phyloP scores from a whole-genome alignment of 305 asterid genomes.

The Fraxinus sp. region DNA sequence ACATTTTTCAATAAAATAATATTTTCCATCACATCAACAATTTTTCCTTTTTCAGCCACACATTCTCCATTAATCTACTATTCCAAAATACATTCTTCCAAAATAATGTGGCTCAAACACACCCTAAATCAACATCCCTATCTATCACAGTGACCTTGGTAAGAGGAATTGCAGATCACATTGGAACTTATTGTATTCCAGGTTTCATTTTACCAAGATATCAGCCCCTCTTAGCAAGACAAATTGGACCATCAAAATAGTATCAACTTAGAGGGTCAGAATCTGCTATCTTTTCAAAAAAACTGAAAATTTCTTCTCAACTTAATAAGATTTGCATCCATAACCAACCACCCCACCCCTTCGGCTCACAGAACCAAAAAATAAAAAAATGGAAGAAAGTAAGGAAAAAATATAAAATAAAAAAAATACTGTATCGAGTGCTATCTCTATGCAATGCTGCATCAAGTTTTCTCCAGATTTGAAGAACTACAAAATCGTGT shows the following conservation, averaged over 20 bases:
- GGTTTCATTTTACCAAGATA: not conserved
- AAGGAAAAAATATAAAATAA: not conserved
- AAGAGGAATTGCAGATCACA: not conserved
- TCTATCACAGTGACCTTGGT: not conserved
- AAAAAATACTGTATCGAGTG: not conserved
- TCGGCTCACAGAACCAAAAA: not conserved
- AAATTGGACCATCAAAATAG: not conserved
- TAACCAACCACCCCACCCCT: not conserved
- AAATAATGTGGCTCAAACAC: no score
- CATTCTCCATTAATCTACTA: no score
- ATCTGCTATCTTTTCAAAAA: constrained; percentile 4
- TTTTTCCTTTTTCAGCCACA: no score
- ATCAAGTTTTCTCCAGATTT: not conserved
- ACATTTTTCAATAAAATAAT: no score
- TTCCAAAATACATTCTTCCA: no score
- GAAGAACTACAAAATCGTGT: not conserved
- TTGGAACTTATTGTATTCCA: not conserved
- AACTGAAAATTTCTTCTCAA: not conserved
- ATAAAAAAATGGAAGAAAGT: not conserved
- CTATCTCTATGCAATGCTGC: not conserved
- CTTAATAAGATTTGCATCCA: not conserved
- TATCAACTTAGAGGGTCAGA: not conserved
- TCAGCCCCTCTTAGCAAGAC: not conserved
- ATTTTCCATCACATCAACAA: no score
- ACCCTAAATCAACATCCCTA: not conserved